Evolutionary conservation across 2,329 filamentous ascomycete genomes (phyloP), one percentile per base, ranked within the genome.

Genomic region (Venturia effusa): DNA sequence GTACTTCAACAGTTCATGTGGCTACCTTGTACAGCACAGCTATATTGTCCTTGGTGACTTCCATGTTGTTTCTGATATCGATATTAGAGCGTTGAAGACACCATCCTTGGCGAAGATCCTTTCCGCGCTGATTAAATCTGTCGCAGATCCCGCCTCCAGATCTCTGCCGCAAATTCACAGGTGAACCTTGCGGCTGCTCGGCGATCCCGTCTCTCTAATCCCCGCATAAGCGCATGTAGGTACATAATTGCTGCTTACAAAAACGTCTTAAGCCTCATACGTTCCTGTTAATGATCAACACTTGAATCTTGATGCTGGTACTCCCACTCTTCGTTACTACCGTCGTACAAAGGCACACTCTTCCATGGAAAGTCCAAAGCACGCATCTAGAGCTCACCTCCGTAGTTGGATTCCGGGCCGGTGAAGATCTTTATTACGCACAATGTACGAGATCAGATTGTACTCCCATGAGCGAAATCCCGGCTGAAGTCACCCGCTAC

Each of bases 21-120:
- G 30, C 51, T 34, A 34, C 8, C n/a, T n/a, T n/a, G n/a, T n/a
- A 19, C 34, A 57, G 51, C 51, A 57, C 30, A 34, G 27, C 19
- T 57, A n/a, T 8, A 3, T n/a, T 57, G 30, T 57, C 19, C n/a
- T 15, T 57, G 15, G 51, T n/a, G 27, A 30, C n/a, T 34, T 24
- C 11, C 15, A 8, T 34, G 15, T 22, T 10, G 30, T 57, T n/a
- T 24, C 3, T 34, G 51, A 57, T 57, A 2, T 27, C 51, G 51
- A 57, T 30, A 57, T 57, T 57, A 7, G 30, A 27, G 51, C 51
- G 51, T 34, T 17, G 51, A 57, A 57, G 30, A 34, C 51, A 57
- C 51, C 30, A 57, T 57, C 15, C 51, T 57, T 57, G 51, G 51
- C 51, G 51, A 34, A 27, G 51, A 57, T 57, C 51, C n/a, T 45